These are phyloP conservation scores for Penicillium cinerascens DNA, from an alignment of 495 filamentous ascomycete genomes.

Conservation along the genomic window DNA sequence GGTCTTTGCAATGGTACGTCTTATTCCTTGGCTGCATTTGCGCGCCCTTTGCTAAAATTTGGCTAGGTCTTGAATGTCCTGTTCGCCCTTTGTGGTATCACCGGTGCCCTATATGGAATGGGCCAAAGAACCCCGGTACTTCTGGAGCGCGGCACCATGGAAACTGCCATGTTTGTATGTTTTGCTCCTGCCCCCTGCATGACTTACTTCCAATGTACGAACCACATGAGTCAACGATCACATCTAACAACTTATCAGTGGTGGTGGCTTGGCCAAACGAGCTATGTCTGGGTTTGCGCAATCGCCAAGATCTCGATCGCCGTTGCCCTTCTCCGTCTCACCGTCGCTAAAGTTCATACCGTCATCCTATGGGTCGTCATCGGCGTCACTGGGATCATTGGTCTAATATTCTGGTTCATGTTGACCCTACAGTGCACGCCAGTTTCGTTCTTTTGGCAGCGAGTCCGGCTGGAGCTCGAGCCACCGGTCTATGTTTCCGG, in stretches of 20 bases:
- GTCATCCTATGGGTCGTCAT: slow-evolving; percentile 32
- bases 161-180: slow-evolving; percentile 44
- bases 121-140: slow-evolving; percentile 24
- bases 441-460: slow-evolving; percentile 39
- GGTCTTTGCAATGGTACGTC: slow-evolving; percentile 40
- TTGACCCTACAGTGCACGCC: slow-evolving; percentile 42
- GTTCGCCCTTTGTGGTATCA: slow-evolving; percentile 40
- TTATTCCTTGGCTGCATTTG: background rate
- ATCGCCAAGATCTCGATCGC: slow-evolving; percentile 34
- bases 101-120: slow-evolving; percentile 34
- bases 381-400: slow-evolving; percentile 23
- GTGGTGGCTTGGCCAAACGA: slow-evolving; percentile 39
- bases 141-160: slow-evolving; percentile 15
- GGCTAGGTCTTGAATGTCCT: slow-evolving; percentile 28
- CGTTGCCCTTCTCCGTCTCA: slow-evolving; percentile 35
- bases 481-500: slow-evolving; percentile 17
- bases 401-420: slow-evolving; percentile 38
- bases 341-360: slow-evolving; percentile 18
- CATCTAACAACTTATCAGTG: slow-evolving; percentile 25
- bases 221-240: background rate
- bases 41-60: background rate
- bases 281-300: slow-evolving; percentile 28
- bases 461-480: slow-evolving; percentile 6
- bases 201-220: background rate
- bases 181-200: background rate